These are phyloP conservation scores for Backusella luteola DNA, from an alignment of 192 early-diverging fungal species.

Conservation along the genomic window DNA sequence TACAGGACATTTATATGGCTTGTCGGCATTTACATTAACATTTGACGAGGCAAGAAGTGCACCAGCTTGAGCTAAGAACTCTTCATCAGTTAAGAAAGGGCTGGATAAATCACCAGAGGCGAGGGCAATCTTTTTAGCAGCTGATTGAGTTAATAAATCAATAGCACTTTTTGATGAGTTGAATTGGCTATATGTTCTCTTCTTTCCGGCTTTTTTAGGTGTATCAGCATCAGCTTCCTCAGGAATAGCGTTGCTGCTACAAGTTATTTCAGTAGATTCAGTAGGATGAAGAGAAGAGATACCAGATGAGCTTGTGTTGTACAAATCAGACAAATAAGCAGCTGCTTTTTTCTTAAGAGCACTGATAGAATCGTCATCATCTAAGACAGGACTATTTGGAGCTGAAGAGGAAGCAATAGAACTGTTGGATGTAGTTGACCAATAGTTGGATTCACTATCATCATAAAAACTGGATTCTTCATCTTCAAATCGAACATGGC, in stretches of 20 bases:
- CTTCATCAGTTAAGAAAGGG: conserved; percentile 32
- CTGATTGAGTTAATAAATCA: conserved; percentile 22
- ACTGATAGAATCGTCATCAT: conserved; percentile 22
- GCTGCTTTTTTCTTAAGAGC: conserved; percentile 36
- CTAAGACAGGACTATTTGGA: conserved; percentile 20
- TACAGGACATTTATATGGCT: conserved; percentile 88
- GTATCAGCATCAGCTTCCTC: conserved; percentile 9
- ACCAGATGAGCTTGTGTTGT: conserved; percentile 5
- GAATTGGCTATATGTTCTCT: conserved; percentile 23
- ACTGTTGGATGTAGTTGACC: background rate
- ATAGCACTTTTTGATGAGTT: background rate
- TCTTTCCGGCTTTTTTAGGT: conserved; percentile 9
- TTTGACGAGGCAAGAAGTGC: conserved; percentile 32
- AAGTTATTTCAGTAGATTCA: background rate
- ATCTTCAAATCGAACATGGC: conserved; percentile 85
- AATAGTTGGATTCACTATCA: conserved; percentile 26
- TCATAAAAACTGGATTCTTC: conserved; percentile 65
- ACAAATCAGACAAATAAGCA: conserved; percentile 31
- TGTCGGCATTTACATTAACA: conserved; percentile 44
- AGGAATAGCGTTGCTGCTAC: background rate
- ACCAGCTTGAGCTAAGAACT: conserved; percentile 39
- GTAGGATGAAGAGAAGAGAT: background rate
- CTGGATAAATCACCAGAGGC: conserved; percentile 15
- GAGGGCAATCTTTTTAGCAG: conserved; percentile 17
- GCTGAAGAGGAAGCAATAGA: background rate